These are phyloP conservation scores for Cladophialophora psammophila DNA, from an alignment of 2,329 filamentous ascomycete species.

Conservation along the genomic window DNA sequence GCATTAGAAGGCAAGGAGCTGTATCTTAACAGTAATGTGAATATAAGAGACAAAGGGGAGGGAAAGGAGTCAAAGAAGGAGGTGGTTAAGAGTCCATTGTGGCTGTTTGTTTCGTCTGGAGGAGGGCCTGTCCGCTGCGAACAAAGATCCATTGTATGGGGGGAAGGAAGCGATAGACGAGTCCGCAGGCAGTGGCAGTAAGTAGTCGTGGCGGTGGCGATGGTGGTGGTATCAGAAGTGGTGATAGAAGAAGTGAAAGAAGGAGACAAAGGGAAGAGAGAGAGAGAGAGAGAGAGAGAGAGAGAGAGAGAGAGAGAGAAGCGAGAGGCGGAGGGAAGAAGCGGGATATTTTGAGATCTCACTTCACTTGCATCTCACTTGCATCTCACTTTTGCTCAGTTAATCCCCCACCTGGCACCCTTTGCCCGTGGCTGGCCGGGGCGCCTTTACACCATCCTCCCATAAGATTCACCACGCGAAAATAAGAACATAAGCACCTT, in stretches of 20 bases:
- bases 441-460: too few species aligned
- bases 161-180: not conserved
- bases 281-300: not conserved
- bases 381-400: not conserved
- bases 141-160: not conserved
- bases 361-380: not conserved
- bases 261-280: not conserved
- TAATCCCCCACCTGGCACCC: too few species aligned
- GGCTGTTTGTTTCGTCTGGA: not conserved
- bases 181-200: not conserved
- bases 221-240: not conserved
- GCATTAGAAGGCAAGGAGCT: not conserved
- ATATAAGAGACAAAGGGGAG: not conserved
- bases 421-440: too few species aligned
- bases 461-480: too few species aligned
- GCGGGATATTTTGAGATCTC: not conserved
- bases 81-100: not conserved
- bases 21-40: not conserved
- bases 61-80: not conserved
- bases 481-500: not conserved
- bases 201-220: not conserved
- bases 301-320: not conserved
- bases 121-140: not conserved
- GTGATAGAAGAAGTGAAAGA: not conserved
- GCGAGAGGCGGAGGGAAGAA: too few species aligned